Percentiles rank a stretch among this genome's conserved stretches.
phyloP scores from a whole-genome alignment of 352 stramenopile species.

The Hyaloperonospora brassicae region DNA sequence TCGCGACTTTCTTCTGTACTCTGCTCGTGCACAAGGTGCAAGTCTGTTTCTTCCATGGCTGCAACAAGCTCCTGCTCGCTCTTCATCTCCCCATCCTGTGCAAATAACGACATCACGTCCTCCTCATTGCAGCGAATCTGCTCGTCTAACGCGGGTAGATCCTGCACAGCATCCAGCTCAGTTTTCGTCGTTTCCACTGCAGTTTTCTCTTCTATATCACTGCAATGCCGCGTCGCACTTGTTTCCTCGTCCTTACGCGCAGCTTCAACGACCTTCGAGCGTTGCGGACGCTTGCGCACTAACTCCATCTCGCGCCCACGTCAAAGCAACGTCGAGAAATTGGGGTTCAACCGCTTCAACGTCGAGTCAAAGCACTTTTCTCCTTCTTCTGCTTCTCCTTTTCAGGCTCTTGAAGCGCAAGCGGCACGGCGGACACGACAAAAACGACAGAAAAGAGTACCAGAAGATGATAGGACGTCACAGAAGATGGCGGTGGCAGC shows the following conservation, averaged over 20 bases:
- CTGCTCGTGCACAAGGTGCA: conserved; percentile 7
- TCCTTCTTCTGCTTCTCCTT: conserved; percentile 7
- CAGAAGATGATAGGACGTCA: too few species aligned
- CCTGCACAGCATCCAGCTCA: conserved; percentile 13
- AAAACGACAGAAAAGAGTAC: too few species aligned
- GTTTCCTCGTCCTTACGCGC: conserved; percentile 4
- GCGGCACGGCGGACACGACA: not conserved
- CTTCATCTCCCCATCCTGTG: conserved; percentile 6
- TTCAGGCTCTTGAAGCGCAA: conserved; percentile 3
- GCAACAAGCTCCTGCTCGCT: conserved; percentile 16
- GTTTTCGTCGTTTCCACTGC: conserved; percentile 10
- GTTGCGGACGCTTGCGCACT: conserved; percentile 16
- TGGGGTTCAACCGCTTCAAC: conserved; percentile 21
- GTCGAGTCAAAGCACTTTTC: conserved; percentile 5
- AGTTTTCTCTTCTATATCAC: conserved; percentile 10
- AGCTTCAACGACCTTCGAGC: conserved; percentile 2
- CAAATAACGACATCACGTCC: conserved; percentile 40
- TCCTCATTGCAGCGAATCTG: conserved; percentile 59
- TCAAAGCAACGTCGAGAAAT: conserved; percentile 7
- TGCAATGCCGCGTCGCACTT: not conserved
- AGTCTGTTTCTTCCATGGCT: conserved; percentile 3
- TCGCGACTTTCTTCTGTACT: not conserved
- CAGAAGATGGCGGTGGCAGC: too few species aligned
- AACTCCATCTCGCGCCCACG: conserved; percentile 18
- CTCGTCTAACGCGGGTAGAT: conserved; percentile 14